Percentiles rank a stretch among this genome's conserved stretches.
These are phyloP conservation scores for Wickerhamomyces subpelliculosus DNA, from an alignment of 805 yeast genomes.

Conservation along the genomic window DNA sequence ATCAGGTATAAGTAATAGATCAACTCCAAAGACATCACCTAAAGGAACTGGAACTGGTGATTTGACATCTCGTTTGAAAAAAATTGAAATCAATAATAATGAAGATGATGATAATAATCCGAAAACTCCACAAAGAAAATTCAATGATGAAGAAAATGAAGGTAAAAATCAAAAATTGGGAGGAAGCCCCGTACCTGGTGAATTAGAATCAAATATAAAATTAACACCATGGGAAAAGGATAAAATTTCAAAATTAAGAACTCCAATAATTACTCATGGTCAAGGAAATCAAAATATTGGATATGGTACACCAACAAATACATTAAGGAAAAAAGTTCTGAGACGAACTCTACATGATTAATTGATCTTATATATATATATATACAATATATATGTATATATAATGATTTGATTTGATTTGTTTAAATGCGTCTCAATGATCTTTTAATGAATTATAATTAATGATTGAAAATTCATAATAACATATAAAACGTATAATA, in stretches of 20 bases:
- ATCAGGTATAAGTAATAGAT: not conserved
- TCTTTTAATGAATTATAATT: too few species aligned
- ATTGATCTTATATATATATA: too few species aligned
- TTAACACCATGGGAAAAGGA: constrained; percentile 27
- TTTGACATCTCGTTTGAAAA: constrained; percentile 2
- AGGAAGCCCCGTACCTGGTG: constrained; percentile 10
- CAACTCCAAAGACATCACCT: not conserved
- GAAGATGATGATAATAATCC: not conserved
- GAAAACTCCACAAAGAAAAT: not conserved
- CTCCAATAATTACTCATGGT: constrained; percentile 2
- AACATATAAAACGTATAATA: too few species aligned
- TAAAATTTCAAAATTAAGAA: constrained; percentile 5
- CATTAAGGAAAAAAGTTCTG: constrained; percentile 2
- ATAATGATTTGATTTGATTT: too few species aligned
- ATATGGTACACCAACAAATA: not conserved
- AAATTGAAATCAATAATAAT: constrained; percentile 1
- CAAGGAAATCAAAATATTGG: too few species aligned
- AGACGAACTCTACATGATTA: not conserved
- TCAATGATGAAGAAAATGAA: too few species aligned
- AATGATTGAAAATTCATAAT: too few species aligned
- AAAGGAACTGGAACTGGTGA: not conserved
- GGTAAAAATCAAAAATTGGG: not conserved
- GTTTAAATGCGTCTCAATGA: too few species aligned
- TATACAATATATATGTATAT: too few species aligned
- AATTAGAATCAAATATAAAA: not conserved